Conservation (phyloP, 1,284 basidiomycete species). For the Cystobasidiaceae sp. region DNA sequence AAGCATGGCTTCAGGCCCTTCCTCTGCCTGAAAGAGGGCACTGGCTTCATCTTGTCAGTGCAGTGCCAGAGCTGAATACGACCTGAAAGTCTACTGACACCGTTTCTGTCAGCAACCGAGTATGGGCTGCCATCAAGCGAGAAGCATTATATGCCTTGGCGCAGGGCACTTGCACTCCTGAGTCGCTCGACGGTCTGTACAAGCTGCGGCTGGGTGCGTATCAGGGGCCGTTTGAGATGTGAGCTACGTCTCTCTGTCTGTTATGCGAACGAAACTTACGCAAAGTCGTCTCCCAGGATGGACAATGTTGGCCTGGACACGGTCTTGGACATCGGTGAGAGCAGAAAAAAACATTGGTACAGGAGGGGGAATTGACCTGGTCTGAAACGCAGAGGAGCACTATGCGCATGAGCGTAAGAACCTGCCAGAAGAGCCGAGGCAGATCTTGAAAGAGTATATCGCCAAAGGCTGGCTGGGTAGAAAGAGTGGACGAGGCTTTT, state of each 20-base stretch:
- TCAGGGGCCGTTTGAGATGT: constrained; percentile 14
- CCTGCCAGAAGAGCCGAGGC: constrained; percentile 6
- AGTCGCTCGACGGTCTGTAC: background rate
- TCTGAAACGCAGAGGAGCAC: background rate
- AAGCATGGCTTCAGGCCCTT: constrained; percentile 23
- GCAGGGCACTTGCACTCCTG: constrained; percentile 8
- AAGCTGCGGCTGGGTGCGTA: background rate
- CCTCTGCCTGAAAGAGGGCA: background rate
- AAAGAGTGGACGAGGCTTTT: constrained; percentile 67
- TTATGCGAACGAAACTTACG: background rate
- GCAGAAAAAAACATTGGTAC: background rate
- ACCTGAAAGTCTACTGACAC: background rate
- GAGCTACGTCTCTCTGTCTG: background rate
- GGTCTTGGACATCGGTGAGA: background rate
- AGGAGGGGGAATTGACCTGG: background rate
- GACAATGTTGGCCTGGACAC: constrained; percentile 10
- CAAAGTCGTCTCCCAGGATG: background rate
- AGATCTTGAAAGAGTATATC: constrained; percentile 1
- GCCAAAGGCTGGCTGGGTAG: constrained; percentile 71
- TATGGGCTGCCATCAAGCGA: constrained; percentile 24
- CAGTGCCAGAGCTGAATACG: background rate
- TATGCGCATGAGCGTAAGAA: background rate
- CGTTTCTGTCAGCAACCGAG: constrained; percentile 7
- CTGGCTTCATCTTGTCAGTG: constrained; percentile 22
- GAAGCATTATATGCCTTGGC: constrained; percentile 21